Conservation (phyloP, 1,284 basidiomycete species). For the Trichosporon sp. region DNA sequence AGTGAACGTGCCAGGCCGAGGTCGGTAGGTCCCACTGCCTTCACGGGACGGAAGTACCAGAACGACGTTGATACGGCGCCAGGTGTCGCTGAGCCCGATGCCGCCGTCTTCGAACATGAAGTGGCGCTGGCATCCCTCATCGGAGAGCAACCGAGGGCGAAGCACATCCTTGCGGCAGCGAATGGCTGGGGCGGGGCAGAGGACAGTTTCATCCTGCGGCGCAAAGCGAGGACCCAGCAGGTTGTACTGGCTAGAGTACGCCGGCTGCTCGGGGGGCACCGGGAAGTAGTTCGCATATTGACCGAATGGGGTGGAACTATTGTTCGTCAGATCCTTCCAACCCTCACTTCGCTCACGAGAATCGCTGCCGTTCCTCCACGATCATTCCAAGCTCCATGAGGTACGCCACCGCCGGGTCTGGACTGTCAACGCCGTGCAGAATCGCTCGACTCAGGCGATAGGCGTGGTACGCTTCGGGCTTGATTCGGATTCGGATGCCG, state of each 20-base stretch:
- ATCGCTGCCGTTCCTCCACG: slow-evolving; percentile 42
- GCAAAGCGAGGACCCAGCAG: slow-evolving; percentile 19
- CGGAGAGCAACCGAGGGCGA: slow-evolving; percentile 30
- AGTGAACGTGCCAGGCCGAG: background rate
- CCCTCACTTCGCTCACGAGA: slow-evolving; percentile 25
- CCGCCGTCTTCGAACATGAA: slow-evolving; percentile 36
- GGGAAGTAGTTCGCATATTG: slow-evolving; percentile 30
- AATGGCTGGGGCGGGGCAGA: background rate
- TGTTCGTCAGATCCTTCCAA: background rate
- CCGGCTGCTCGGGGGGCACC: slow-evolving; percentile 35
- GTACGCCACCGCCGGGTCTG: background rate
- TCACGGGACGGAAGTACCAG: slow-evolving; percentile 13
- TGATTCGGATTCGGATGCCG: slow-evolving; percentile 34
- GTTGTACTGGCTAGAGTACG: slow-evolving; percentile 13
- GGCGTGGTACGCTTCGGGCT: background rate
- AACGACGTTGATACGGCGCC: slow-evolving; percentile 43
- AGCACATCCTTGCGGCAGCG: background rate
- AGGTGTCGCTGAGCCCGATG: slow-evolving; percentile 10
- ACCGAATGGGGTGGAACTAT: slow-evolving; percentile 29
- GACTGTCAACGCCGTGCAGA: background rate
- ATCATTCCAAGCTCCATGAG: slow-evolving; percentile 45
- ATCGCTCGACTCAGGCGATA: background rate
- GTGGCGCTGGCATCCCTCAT: slow-evolving; percentile 37
- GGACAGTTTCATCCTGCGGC: slow-evolving; percentile 23
- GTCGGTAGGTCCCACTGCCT: slow-evolving; percentile 6